Conservation (phyloP, 768 basidiomycete genomes). For the Suillus variegatus region DNA sequence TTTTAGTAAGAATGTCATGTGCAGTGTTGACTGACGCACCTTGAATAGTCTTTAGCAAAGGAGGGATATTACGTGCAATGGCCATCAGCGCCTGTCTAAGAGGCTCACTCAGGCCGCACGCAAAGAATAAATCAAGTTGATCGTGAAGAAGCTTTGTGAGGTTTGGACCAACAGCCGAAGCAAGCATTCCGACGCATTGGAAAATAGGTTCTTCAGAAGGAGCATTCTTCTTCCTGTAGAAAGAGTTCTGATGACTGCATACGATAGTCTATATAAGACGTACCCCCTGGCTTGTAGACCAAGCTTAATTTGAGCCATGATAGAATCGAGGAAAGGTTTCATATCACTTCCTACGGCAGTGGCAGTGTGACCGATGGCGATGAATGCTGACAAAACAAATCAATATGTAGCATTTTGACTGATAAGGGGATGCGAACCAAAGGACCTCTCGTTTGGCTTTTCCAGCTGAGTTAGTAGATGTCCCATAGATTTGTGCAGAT, state of each 20-base stretch:
- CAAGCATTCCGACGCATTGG: slow-evolving; percentile 96
- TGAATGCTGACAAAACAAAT: slow-evolving; percentile 63
- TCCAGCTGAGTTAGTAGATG: slow-evolving; percentile 87
- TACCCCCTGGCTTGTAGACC: slow-evolving; percentile 89
- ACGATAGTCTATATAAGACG: slow-evolving; percentile 17
- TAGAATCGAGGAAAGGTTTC: slow-evolving; percentile 92
- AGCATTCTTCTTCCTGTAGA: slow-evolving; percentile 76
- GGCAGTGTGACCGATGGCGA: slow-evolving; percentile 95
- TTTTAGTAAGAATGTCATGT: neutral
- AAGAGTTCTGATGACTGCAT: slow-evolving; percentile 9
- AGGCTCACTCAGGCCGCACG: slow-evolving; percentile 89
- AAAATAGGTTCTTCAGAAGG: slow-evolving; percentile 95
- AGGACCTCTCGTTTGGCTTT: slow-evolving; percentile 85
- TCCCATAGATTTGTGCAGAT: slow-evolving; percentile 91
- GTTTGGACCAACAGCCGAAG: slow-evolving; percentile 92
- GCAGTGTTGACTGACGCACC: slow-evolving; percentile 41
- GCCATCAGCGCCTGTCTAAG: slow-evolving; percentile 81
- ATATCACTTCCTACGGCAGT: slow-evolving; percentile 91
- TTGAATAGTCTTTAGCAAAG: slow-evolving; percentile 90
- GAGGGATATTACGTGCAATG: slow-evolving; percentile 86
- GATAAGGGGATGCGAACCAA: slow-evolving; percentile 53
- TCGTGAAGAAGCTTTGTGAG: slow-evolving; percentile 95
- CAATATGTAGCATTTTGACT: slow-evolving; percentile 10
- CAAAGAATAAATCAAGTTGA: slow-evolving; percentile 95
- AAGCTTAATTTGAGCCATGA: slow-evolving; percentile 86